Evolutionary conservation across 1,284 basidiomycete genomes (phyloP), one percentile per base, ranked within the genome.

Genomic region (Hymenochaete sp.): DNA sequence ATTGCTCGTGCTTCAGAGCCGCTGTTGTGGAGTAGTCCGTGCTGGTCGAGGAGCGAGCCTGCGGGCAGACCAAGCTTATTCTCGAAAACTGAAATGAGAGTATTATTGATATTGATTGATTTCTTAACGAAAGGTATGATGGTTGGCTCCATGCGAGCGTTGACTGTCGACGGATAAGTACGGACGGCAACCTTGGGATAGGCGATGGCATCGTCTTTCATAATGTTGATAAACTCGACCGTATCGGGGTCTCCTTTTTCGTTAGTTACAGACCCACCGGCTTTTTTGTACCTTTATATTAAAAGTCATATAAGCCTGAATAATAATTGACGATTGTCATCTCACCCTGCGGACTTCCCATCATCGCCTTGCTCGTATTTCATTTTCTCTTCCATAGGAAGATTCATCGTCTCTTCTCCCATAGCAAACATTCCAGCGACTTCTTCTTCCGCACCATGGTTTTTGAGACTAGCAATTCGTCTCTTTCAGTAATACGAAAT

Each of bases 341-440:
- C 64, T 26, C 50, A 75, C 73, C 82, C 82, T 45, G 77, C 79
- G 0, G 77, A 80, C 48, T 63, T 62, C 0, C 81, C 81, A 4
- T 61, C 62, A 52, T 82, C 74, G 1, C 82, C 80, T 57, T 82
- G 78, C 53, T 81, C 79, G 51, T 66, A 82, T 45, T 70, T 68
- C 66, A 81, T 62, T 56, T 79, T 79, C 55, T 83, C 79, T 31
- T 74, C 72, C 18, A 75, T 46, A 0, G 81, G 75, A 0, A 83
- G 62, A 2, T 65, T 64, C 65, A 83, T 73, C 0, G 72, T 75
- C 49, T 73, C 71, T 4, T 64, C 64, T 4, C 76, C 78, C 59
- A 81, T 67, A 3, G 71, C 68, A 49, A 81, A 83, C 77, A 82
- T 79, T 2, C 56, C 60, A 41, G 68, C 61, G 4, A 70, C 74